A percentile compares a stretch with the other conserved stretches of the same genome.
phyloP scores from a whole-genome alignment of 306 rosid genomes.

The Calophaca sinica region DNA sequence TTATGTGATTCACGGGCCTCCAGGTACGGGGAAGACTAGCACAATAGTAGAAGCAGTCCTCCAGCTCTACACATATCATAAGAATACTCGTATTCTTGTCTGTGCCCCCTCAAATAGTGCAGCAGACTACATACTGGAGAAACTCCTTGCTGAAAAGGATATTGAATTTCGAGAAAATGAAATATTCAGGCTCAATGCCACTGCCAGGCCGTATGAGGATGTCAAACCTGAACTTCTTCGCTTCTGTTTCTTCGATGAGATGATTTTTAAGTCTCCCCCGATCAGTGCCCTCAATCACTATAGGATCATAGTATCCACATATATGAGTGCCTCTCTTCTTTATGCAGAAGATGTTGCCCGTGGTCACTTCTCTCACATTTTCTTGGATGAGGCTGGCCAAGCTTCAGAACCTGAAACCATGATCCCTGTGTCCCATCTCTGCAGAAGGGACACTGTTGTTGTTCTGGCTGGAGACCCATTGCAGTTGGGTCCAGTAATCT shows the following conservation, averaged over 20 bases:
- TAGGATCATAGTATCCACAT: constrained; percentile 83
- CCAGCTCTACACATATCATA: constrained; percentile 64
- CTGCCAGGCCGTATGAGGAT: constrained; percentile 71
- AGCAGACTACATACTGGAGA: constrained; percentile 83
- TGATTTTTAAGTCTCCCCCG: constrained; percentile 77
- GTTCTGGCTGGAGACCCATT: constrained; percentile 95
- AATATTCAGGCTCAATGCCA: constrained; percentile 84
- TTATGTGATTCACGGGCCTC: constrained; percentile 88
- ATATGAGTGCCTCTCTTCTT: constrained; percentile 75
- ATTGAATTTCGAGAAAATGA: constrained; percentile 55
- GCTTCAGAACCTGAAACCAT: constrained; percentile 96
- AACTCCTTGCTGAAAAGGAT: constrained; percentile 57
- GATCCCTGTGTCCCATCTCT: constrained; percentile 77
- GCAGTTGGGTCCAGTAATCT: constrained; percentile 95
- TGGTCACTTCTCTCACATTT: constrained; percentile 90
- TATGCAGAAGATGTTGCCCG: constrained; percentile 67
- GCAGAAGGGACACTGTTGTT: constrained; percentile 71
- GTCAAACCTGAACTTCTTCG: constrained; percentile 66
- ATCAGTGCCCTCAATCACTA: constrained; percentile 54
- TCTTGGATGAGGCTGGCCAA: constrained; percentile 98
- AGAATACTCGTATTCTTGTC: constrained; percentile 68
- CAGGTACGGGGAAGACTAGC: constrained; percentile 91
- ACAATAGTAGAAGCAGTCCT: constrained; percentile 83
- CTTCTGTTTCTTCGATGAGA: constrained; percentile 73
- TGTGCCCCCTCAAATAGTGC: constrained; percentile 95